Evolutionary conservation across 495 filamentous ascomycete genomes (phyloP), one percentile per base, ranked within the genome.

Genomic region (Xylaria venustula): DNA sequence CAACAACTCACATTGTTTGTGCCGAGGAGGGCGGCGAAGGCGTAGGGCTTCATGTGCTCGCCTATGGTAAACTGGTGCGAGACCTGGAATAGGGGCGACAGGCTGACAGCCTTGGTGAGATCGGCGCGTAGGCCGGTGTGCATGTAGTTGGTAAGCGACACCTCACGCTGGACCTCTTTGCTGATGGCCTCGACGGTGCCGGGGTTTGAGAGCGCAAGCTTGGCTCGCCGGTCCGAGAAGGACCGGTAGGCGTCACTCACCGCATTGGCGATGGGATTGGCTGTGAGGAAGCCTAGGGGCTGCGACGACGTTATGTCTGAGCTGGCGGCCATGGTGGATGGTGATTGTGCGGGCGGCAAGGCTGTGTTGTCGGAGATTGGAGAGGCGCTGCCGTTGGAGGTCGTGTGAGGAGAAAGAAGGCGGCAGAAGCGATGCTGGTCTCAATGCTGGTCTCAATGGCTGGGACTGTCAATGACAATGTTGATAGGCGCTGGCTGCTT

Each of bases 31-130:
- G 90, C 90, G 56, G 91, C 90, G 77, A 97, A 97, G 42, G 89
- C 89, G 75, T 99, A 99, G 36, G 95, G 95, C 68, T 91, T 90
- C 72, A 93, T 77, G 51, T 87, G 85, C 70, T 94, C 89, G 58
- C 95, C 93, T 87, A 97, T 91, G 30, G 93, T 85, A 73, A 99
- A 94, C 53, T 93, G 88, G 82, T 99, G 95, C 51, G 93, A 96
- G 60, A 97, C 88, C 75, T 97, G 93, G 83, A 99, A 99, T 68
- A 98, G 79, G 47, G 94, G 95, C 63, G 86, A 83, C 70, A 96
- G 83, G 80, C 91, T 90, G 78, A 97, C 93, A 66, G 90, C 88
- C 83, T 97, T 99, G 63, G 89, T 96, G 69, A 98, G 77, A 75
- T 99, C 95, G 69, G 94, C 95, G 64, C 92, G 89, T 71, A 99